Percentiles rank a stretch among this genome's conserved stretches.
Evolutionary conservation across 2,329 filamentous ascomycete genomes (phyloP).

Genomic region (Fusarium gaditjirri): DNA sequence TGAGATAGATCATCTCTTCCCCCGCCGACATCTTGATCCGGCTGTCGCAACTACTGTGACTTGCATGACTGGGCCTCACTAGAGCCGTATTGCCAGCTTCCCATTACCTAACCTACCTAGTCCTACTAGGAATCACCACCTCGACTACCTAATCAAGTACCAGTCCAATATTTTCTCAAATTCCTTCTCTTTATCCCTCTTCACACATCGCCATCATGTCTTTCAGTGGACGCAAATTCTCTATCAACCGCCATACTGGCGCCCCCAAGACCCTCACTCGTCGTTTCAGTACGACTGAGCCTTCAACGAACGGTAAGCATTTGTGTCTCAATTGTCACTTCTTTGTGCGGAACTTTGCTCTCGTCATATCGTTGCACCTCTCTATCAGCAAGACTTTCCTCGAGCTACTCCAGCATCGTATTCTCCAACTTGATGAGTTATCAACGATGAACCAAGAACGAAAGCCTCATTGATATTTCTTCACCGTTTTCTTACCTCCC

Average conservation of each 20-base stretch:
- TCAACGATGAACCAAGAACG: neutral
- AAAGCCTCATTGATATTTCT: constrained; percentile 9
- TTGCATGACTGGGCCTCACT: constrained; percentile 27
- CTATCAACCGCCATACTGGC: constrained; percentile 73
- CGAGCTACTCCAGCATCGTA: neutral
- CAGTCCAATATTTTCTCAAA: neutral
- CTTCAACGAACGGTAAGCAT: constrained; percentile 63
- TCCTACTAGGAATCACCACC: constrained; percentile 10
- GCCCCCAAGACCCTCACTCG: constrained; percentile 64
- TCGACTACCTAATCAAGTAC: neutral
- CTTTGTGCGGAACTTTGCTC: neutral
- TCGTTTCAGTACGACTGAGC: constrained; percentile 69
- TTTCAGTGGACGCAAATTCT: constrained; percentile 69
- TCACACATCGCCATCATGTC: constrained; percentile 53
- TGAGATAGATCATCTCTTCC: constrained; percentile 8
- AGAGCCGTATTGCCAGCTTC: constrained; percentile 11
- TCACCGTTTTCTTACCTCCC: constrained; percentile 36
- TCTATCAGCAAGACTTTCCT: neutral
- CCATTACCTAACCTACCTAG: constrained; percentile 8
- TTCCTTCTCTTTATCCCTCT: neutral
- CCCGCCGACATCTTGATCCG: constrained; percentile 14
- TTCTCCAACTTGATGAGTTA: neutral
- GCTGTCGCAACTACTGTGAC: constrained; percentile 3
- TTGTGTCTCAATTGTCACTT: neutral
- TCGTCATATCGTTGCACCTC: neutral